Base-by-base conservation (phyloP, 2,329 filamentous ascomycete genomes). In the Pseudogymnoascus sp. region DNA sequence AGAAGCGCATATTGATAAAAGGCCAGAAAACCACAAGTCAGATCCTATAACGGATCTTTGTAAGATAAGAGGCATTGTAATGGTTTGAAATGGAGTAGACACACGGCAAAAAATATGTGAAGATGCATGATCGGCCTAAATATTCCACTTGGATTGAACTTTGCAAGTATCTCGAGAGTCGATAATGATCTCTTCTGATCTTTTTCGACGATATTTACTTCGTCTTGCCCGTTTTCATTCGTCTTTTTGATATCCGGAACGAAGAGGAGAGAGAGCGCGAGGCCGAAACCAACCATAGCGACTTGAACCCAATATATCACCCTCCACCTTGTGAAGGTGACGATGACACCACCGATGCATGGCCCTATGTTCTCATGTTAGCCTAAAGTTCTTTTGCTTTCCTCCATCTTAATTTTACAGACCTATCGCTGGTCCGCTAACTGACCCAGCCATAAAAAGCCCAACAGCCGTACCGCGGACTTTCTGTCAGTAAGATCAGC, bases 1-100 rank as follows among this genome's bases (percentile, higher is more conserved):
- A 86, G 76, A 0, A 86, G 75, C 1, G 78, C 79, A 70, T 87
- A 87, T 37, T 74, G 72, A 56, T 71, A 71, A 59, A 70, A 71
- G 1, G 63, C 50, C 7, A 68, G 47, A 24, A 66, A 59, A 2
- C 64, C 65, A 37, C 65, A 67, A 16, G 65, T 33, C 10, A 67
- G 33, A 47, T 66, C 61, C 65, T 67, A 44, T 37, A 10, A 4
- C 21, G n/a, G 11, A 2, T 35, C 7, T n/a, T 31, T 31, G 35
- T 33, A 37, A 31, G 29, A 21, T 33, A 37, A 42, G 38, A 42
- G 16, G 8, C 38, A 42, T 42, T 10, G 4, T 24, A 26, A 31
- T 61, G 10, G 59, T 62, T 42, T 11, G 40, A 61, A 38, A 42
- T 63, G 47, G 56, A 63, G 10, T 53, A 59, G 37, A 50, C 64